Evolutionary conservation across 371 early-diverging fungal species (phyloP), one percentile per base, ranked within the genome.

Genomic region (Antonospora locustae): DNA sequence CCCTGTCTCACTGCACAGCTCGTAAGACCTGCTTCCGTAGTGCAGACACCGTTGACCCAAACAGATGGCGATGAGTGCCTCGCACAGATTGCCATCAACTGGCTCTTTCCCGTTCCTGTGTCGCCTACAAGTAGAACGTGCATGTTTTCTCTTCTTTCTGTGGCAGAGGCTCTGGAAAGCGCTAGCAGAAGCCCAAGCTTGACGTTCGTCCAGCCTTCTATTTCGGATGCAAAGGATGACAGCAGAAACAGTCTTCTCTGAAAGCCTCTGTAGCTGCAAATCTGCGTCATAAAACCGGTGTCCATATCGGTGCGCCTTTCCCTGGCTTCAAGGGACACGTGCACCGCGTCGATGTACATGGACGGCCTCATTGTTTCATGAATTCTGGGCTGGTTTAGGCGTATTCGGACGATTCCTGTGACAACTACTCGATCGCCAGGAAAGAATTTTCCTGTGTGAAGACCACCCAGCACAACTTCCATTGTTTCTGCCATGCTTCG

Each of bases 1-100:
- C 69, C 71, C 44, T 74, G 69, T 9, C 58, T 49, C 7, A 66
- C 45, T 12, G 74, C 74, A 60, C 74, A 74, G 4, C 67, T 64
- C 5, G 74, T 74, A 4, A 74, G 62, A 0, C 74, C 74, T 20
- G 74, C 74, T 23, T 71, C 66, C 19, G 62, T 34, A 24, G 71
- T 71, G 17, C 70, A 66, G 1, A 50, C 49, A 9, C 74, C 74
- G 55, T 66, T 74, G 4, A 58, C 57, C 1, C 48, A 32, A 2
- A 74, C 58, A 9, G 71, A 17, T 12, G 69, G 74, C 11, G 52
- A 25, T 38, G 57, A 43, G 16, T 66, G 52, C 27, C 55, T 59
- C 6, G 67, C 25, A 17, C 57, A 52, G 39, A 54, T 49, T 20
- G 50, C 57, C 25, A 74, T 55, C 11, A 74, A 44, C 14, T 67